Conservation (phyloP, 495 filamentous ascomycete species). For the Tetracladium setigerum region DNA sequence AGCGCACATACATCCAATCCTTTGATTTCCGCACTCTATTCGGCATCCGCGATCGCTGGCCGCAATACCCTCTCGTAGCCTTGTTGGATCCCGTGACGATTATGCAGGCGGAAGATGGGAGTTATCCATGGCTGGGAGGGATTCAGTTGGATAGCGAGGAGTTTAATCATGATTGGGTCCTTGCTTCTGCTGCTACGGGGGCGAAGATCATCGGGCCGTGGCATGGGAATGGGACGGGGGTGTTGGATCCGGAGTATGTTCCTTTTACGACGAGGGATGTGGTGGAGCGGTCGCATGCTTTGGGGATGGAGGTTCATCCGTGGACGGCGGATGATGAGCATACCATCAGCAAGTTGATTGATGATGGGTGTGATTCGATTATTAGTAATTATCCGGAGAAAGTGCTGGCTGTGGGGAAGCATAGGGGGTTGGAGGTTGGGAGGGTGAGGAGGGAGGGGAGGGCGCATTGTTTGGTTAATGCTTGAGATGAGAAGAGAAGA, state of each 20-base stretch:
- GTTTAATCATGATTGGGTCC: slow-evolving; percentile 23
- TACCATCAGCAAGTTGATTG: slow-evolving; percentile 24
- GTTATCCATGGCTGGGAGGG: slow-evolving; percentile 26
- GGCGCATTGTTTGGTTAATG: no score
- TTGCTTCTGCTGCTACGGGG: slow-evolving; percentile 24
- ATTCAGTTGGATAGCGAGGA: slow-evolving; percentile 20
- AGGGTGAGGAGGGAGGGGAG: no score
- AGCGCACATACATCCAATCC: slow-evolving; percentile 25
- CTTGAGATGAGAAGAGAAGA: no score
- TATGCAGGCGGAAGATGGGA: slow-evolving; percentile 7
- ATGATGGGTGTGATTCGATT: slow-evolving; percentile 10
- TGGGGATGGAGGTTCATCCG: slow-evolving; percentile 24
- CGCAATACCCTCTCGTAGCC: slow-evolving; percentile 22
- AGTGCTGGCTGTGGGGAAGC: slow-evolving; percentile 17
- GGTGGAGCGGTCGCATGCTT: slow-evolving; percentile 20
- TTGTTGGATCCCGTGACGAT: slow-evolving; percentile 21
- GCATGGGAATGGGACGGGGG: slow-evolving; percentile 16
- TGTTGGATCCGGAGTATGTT: slow-evolving; percentile 21
- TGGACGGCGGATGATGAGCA: slow-evolving; percentile 26
- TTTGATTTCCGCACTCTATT: slow-evolving; percentile 27
- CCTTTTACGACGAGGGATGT: slow-evolving; percentile 22
- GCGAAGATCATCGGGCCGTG: slow-evolving; percentile 16
- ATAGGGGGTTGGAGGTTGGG: no score
- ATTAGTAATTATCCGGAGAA: slow-evolving; percentile 26
- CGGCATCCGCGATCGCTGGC: slow-evolving; percentile 24